Evolutionary conservation across 208 protist species (phyloP).

Genomic region (Angomonas deanei): DNA sequence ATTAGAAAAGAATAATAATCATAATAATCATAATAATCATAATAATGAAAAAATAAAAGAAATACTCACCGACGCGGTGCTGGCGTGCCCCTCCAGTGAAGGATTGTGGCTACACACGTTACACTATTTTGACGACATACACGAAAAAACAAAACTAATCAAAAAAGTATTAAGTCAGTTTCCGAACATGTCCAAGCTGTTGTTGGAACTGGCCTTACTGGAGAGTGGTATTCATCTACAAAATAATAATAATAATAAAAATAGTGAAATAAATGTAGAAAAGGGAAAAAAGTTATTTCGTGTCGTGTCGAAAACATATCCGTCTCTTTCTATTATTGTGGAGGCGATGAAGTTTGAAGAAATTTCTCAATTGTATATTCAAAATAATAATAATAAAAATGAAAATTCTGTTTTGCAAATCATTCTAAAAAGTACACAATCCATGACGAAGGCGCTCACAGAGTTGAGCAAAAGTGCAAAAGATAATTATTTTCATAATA

Average conservation of each 20-base stretch:
- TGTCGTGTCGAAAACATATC: slow-evolving; percentile 43
- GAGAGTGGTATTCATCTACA: slow-evolving; percentile 19
- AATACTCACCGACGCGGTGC: slow-evolving; percentile 61
- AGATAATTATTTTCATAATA: background rate
- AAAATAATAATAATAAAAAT: too few species aligned
- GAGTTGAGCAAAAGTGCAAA: background rate
- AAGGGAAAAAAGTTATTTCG: slow-evolving; percentile 66
- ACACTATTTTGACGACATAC: slow-evolving; percentile 22
- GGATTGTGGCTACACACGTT: slow-evolving; percentile 67
- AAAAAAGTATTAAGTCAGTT: slow-evolving; percentile 52
- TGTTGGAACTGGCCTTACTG: slow-evolving; percentile 60
- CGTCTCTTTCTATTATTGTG: slow-evolving; percentile 57
- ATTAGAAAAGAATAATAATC: slow-evolving; percentile 39
- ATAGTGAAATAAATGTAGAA: background rate
- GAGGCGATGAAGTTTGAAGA: slow-evolving; percentile 81
- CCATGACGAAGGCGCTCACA: background rate
- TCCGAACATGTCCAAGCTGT: slow-evolving; percentile 57
- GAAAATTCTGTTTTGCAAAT: too few species aligned
- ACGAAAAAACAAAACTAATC: slow-evolving; percentile 59
- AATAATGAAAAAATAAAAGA: slow-evolving; percentile 6
- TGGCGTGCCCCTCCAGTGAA: slow-evolving; percentile 68
- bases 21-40: background rate
- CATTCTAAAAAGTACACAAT: too few species aligned
- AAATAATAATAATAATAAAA: background rate
- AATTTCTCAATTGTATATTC: slow-evolving; percentile 6